These are phyloP conservation scores for Selaginella moellendorffii DNA, from an alignment of 75 land plant species.

Conservation along the genomic window DNA sequence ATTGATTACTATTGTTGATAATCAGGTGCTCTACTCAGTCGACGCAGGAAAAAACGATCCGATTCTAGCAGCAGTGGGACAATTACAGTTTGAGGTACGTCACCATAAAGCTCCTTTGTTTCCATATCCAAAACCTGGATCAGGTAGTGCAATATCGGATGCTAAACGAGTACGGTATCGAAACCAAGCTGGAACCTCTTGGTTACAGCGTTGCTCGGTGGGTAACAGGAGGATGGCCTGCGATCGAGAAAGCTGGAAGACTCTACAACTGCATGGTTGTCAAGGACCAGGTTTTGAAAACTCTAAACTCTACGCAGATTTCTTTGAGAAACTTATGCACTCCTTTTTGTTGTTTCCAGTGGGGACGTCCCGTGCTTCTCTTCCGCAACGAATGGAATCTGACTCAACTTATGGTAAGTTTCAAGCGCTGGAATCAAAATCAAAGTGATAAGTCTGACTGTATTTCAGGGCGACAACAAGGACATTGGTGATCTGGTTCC, in stretches of 20 bases:
- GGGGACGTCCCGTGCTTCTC: constrained; percentile 33
- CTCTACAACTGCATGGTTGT: constrained; percentile 33
- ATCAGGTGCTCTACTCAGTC: constrained; percentile 32
- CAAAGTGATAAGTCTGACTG: background rate
- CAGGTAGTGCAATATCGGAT: constrained; percentile 40
- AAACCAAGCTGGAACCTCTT: constrained; percentile 34
- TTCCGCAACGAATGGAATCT: constrained; percentile 46
- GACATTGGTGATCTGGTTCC: constrained; percentile 29
- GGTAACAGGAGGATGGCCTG: constrained; percentile 43
- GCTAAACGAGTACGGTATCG: constrained; percentile 35
- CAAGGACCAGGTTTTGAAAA: constrained; percentile 26
- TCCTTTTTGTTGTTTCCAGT: constrained; percentile 13
- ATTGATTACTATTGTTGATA: background rate
- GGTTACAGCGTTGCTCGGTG: constrained; percentile 40
- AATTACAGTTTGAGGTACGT: constrained; percentile 39
- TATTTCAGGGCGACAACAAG: constrained; percentile 15
- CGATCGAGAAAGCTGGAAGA: constrained; percentile 31
- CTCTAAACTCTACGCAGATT: background rate
- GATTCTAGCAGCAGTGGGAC: constrained; percentile 41
- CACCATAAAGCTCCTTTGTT: background rate
- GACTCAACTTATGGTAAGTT: constrained; percentile 30
- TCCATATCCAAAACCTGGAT: background rate
- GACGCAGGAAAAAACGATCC: constrained; percentile 36
- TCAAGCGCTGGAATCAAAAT: background rate
- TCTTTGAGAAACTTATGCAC: background rate